Conservation (phyloP, 1,139 yeast species). For the Yamadazyma pseudoaaseri region DNA sequence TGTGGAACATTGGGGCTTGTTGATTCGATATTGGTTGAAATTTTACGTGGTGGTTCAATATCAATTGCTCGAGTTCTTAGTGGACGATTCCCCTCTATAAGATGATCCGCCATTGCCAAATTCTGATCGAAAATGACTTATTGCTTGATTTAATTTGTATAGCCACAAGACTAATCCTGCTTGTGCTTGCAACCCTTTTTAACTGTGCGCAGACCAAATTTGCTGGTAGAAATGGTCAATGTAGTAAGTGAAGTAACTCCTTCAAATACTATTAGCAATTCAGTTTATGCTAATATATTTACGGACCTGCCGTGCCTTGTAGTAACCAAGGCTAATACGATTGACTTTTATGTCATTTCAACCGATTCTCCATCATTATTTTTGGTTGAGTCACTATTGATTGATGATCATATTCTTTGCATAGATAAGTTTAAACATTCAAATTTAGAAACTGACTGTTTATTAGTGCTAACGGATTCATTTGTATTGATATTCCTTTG, state of each 20-base stretch:
- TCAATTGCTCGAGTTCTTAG: conserved; percentile 3
- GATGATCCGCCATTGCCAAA: too few relatives aligned
- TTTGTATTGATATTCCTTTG: conserved; percentile 13
- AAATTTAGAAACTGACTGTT: conserved; percentile 13
- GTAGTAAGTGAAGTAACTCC: conserved; percentile 19
- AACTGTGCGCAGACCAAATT: not conserved
- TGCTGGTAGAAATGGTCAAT: conserved; percentile 13
- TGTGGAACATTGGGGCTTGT: conserved; percentile 16
- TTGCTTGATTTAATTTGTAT: too few relatives aligned
- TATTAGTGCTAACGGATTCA: conserved; percentile 17
- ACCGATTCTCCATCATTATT: conserved; percentile 4
- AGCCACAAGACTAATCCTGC: conserved; percentile 5
- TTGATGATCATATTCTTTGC: conserved; percentile 19
- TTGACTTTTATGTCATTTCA: conserved; percentile 17
- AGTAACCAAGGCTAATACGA: conserved; percentile 16
- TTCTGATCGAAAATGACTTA: too few relatives aligned
- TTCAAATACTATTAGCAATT: conserved; percentile 17
- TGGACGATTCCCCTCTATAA: conserved; percentile 1
- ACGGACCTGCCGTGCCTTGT: conserved; percentile 15
- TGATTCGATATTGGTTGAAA: conserved; percentile 2
- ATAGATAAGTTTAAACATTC: conserved; percentile 15
- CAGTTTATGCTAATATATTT: conserved; percentile 16
- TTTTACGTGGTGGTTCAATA: conserved; percentile 6
- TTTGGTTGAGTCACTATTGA: conserved; percentile 13
- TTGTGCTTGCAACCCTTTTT: conserved; percentile 9